Base-by-base conservation (phyloP, 805 yeast species). In the Candida suzukii region DNA sequence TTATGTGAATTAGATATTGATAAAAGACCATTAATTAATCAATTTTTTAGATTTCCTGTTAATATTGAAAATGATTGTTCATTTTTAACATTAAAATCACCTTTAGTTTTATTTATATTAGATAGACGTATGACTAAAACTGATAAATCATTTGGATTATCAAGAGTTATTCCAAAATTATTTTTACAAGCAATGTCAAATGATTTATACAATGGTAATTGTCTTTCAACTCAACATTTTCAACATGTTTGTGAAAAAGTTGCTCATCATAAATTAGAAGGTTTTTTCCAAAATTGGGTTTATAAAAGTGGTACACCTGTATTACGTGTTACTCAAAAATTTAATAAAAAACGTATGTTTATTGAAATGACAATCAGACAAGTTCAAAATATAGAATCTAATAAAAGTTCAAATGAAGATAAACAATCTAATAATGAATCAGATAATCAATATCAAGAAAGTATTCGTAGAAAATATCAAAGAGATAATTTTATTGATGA, bases 101-200 rank as follows among this genome's bases (percentile, higher is more conserved):
- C 98, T 0, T 66, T 90, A 39, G 90, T 93, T 1, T 57, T 93
- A 37, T 83, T 77, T 52, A 88, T 91, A 31, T 66, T 93, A 24
- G 97, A 93, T 56, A 74, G 86, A 37, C 71, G 99, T 47, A 88
- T 93, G 95, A 90, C 96, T 1, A 93, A 93, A 56, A 88, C 97
- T 1, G 98, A 95, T 57, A 82, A 90, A 47, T 84, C 96, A 0
- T 84, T 93, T 59, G 99, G 99, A 2, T 67, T 93, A 45, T 78
- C 90, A 3, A 76, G 99, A 47, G 97, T 88, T 0, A 73, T 93
- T 21, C 96, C 98, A 0, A 93, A 91, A 51, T 68, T 93, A 21
- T 87, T 91, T 47, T 63, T 93, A 28, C 97, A 93, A 58, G 95
- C 95, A 0, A 88, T 93, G 95, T 86, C 95, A 8, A 95, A 95